Evolutionary conservation across 495 filamentous ascomycete species (phyloP).

Genomic region (Annulohypoxylon nitens): DNA sequence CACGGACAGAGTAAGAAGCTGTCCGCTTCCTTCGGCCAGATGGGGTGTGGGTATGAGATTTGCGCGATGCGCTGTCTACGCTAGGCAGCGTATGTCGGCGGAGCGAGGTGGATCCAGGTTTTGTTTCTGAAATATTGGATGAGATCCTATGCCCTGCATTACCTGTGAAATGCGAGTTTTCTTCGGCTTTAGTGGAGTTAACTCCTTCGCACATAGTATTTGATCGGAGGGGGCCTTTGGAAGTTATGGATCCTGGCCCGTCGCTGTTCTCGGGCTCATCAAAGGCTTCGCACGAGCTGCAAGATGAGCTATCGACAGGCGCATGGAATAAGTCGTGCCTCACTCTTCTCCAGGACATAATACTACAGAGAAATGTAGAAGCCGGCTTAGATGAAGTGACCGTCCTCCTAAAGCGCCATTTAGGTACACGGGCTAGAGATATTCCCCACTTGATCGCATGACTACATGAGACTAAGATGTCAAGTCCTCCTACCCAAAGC

Average conservation of each 20-base stretch:
- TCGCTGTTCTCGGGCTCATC: constrained; percentile 48
- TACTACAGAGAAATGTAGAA: constrained; percentile 44
- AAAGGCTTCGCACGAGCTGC: constrained; percentile 50
- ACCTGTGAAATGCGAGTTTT: neutral
- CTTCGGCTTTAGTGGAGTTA: constrained; percentile 15
- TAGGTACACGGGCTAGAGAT: constrained; percentile 85
- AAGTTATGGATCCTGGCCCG: constrained; percentile 1
- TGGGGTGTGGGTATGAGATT: constrained; percentile 66
- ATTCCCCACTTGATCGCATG: constrained; percentile 89
- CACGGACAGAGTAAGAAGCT: constrained; percentile 73
- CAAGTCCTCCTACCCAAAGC: constrained; percentile 89
- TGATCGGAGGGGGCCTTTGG: constrained; percentile 26
- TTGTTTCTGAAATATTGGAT: constrained; percentile 36
- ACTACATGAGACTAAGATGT: constrained; percentile 77
- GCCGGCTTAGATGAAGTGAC: constrained; percentile 43
- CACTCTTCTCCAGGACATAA: constrained; percentile 49
- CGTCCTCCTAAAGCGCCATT: constrained; percentile 83
- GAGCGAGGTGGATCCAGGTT: constrained; percentile 30
- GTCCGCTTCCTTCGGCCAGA: constrained; percentile 76
- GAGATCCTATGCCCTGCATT: constrained; percentile 29
- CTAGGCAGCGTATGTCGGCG: constrained; percentile 69
- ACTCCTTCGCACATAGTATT: constrained; percentile 27
- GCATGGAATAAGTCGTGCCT: constrained; percentile 52
- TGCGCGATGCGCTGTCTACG: constrained; percentile 45
- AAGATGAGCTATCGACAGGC: constrained; percentile 49